Evolutionary conservation across 805 yeast genomes (phyloP).

Genomic region (Metschnikowia henanensis): DNA sequence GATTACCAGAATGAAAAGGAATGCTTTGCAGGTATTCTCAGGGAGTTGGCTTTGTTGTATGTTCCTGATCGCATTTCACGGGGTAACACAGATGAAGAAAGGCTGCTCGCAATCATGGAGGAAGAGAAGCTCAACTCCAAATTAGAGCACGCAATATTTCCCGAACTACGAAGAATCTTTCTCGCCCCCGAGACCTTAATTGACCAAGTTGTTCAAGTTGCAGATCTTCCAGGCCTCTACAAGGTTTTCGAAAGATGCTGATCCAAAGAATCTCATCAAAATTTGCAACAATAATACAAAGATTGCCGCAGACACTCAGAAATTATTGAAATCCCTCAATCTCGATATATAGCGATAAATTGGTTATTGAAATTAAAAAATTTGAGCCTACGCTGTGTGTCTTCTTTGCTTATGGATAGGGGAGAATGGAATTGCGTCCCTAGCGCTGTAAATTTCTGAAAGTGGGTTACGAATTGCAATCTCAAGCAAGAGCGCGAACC

Average conservation of each 20-base stretch:
- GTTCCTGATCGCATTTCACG: constrained; percentile 53
- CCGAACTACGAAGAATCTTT: constrained; percentile 59
- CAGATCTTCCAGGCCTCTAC: constrained; percentile 88
- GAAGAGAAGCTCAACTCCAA: constrained; percentile 24
- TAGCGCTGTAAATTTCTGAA: not conserved
- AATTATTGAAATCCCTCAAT: too few species aligned
- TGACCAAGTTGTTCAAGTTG: constrained; percentile 73
- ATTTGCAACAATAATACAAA: not conserved
- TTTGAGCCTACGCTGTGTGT: too few species aligned
- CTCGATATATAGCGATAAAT: too few species aligned
- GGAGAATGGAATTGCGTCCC: too few species aligned
- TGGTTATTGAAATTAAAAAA: too few species aligned
- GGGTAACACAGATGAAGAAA: constrained; percentile 9
- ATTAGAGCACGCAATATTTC: constrained; percentile 64
- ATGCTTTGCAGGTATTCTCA: constrained; percentile 66
- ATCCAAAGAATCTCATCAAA: not conserved
- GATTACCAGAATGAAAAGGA: constrained; percentile 66
- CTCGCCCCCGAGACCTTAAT: constrained; percentile 58
- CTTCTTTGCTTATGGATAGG: too few species aligned
- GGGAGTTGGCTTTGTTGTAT: constrained; percentile 71
- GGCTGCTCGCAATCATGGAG: constrained; percentile 4
- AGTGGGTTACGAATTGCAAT: not conserved
- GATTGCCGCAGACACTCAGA: too few species aligned
- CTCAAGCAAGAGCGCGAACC: too few species aligned
- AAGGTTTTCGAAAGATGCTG: constrained; percentile 91